phyloP scores from a whole-genome alignment of 2,329 filamentous ascomycete species.

The Setomelanomma holmii region DNA sequence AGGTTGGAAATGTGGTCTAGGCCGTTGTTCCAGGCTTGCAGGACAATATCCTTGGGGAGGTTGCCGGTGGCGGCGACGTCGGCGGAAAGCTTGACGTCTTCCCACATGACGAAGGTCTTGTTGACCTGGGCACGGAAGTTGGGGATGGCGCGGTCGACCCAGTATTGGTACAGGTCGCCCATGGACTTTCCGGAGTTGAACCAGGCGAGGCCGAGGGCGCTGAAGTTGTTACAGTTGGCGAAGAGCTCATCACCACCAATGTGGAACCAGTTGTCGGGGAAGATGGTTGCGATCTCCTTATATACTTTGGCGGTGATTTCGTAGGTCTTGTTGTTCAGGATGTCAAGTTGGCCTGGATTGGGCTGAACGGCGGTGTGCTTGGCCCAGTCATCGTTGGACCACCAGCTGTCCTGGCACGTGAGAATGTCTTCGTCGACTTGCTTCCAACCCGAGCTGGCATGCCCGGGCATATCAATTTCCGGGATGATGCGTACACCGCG shows the following conservation, averaged over 20 bases:
- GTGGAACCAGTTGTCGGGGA: conserved; percentile 63
- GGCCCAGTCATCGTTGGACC: conserved; percentile 65
- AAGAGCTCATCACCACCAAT: conserved; percentile 65
- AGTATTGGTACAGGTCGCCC: conserved; percentile 62
- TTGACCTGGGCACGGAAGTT: conserved; percentile 57
- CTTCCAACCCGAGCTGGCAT: conserved; percentile 63
- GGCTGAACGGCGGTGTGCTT: conserved; percentile 64
- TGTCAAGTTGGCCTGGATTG: conserved; percentile 64
- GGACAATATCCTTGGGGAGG: conserved; percentile 59
- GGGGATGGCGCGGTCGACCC: conserved; percentile 60
- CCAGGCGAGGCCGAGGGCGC: conserved; percentile 57
- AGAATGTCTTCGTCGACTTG: conserved; percentile 64
- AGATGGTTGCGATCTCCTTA: conserved; percentile 59
- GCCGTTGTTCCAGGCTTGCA: conserved; percentile 65
- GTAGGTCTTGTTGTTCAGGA: conserved; percentile 64
- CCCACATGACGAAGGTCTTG: conserved; percentile 65
- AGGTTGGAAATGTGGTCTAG: conserved; percentile 60
- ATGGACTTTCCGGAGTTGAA: conserved; percentile 59
- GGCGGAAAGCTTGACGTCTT: conserved; percentile 57
- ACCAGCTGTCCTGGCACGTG: conserved; percentile 65
- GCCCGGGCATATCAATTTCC: conserved; percentile 69
- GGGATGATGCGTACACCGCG: conserved; percentile 66
- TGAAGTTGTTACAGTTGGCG: conserved; percentile 65
- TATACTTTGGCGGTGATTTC: conserved; percentile 63
- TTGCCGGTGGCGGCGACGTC: conserved; percentile 53